Percentiles rank a stretch among this genome's conserved stretches.
Conservation (phyloP, 495 filamentous ascomycete genomes). For the Terfezia claveryi region DNA sequence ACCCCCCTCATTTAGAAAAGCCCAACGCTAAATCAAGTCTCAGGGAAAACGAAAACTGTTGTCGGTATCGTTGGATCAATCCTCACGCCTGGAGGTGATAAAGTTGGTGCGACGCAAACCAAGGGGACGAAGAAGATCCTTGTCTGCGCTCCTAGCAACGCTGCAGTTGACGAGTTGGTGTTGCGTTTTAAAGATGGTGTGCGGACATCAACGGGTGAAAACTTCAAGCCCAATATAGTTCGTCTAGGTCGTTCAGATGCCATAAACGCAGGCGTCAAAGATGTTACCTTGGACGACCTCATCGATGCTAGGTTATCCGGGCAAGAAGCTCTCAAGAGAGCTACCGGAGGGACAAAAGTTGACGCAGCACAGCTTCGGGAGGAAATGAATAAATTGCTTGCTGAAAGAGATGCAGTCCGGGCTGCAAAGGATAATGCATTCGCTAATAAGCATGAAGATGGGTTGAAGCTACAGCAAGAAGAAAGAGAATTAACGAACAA, state of each 20-base stretch:
- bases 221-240: slow-evolving; percentile 57
- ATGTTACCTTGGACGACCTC: slow-evolving; percentile 85
- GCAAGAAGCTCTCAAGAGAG: slow-evolving; percentile 24
- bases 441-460: slow-evolving; percentile 25
- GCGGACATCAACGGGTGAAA: slow-evolving; percentile 48
- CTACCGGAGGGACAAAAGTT: slow-evolving; percentile 23
- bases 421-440: slow-evolving; percentile 48
- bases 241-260: slow-evolving; percentile 84
- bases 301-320: slow-evolving; percentile 43
- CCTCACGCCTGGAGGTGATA: slow-evolving; percentile 36
- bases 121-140: slow-evolving; percentile 59
- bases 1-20: background rate
- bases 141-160: slow-evolving; percentile 91
- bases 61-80: slow-evolving; percentile 85
- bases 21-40: background rate
- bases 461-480: slow-evolving; percentile 47
- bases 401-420: slow-evolving; percentile 41
- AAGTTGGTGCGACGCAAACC: slow-evolving; percentile 24
- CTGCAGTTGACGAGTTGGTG: slow-evolving; percentile 88
- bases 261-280: slow-evolving; percentile 69
- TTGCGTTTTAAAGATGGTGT: slow-evolving; percentile 78
- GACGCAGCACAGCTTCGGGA: slow-evolving; percentile 59
- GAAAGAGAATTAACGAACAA: slow-evolving; percentile 42
- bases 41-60: slow-evolving; percentile 92
- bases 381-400: slow-evolving; percentile 58